Conservation (phyloP, 257 asterid species). For the Capsicum chinense region DNA sequence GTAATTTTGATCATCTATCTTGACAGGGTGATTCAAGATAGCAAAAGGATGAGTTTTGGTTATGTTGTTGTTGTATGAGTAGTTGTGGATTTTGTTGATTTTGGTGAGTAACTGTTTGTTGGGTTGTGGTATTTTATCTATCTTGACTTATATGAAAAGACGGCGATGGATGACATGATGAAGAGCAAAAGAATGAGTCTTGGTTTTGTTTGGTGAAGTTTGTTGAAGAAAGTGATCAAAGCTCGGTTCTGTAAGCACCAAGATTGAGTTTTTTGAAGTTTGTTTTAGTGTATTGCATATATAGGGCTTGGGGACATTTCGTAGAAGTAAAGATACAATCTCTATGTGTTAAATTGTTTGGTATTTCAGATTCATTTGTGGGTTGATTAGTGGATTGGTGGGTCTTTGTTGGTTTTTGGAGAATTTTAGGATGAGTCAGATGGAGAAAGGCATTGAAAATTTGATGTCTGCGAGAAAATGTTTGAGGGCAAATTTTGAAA, state of each 20-base stretch:
- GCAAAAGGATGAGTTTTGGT: neutral
- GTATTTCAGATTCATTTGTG: neutral
- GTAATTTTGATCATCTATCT: neutral
- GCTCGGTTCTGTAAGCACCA: neutral
- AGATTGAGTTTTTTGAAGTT: neutral
- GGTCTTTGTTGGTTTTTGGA: neutral
- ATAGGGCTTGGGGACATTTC: neutral
- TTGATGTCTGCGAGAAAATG: conserved; percentile 70
- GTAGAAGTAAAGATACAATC: neutral
- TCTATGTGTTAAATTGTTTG: neutral
- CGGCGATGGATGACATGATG: neutral
- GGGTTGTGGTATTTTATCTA: neutral
- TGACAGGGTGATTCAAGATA: neutral
- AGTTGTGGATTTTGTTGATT: conserved; percentile 18
- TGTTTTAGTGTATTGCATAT: neutral
- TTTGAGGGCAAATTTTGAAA: conserved; percentile 67
- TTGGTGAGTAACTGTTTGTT: neutral
- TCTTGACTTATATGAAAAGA: neutral
- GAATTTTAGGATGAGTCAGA: conserved; percentile 21
- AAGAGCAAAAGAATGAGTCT: neutral
- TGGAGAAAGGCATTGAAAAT: conserved; percentile 64
- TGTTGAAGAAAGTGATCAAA: neutral
- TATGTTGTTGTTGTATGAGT: neutral
- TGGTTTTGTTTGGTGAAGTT: neutral
- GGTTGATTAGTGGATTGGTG: neutral